Conservation (phyloP, 192 early-diverging fungal species). For the Rhizophagus sp. region DNA sequence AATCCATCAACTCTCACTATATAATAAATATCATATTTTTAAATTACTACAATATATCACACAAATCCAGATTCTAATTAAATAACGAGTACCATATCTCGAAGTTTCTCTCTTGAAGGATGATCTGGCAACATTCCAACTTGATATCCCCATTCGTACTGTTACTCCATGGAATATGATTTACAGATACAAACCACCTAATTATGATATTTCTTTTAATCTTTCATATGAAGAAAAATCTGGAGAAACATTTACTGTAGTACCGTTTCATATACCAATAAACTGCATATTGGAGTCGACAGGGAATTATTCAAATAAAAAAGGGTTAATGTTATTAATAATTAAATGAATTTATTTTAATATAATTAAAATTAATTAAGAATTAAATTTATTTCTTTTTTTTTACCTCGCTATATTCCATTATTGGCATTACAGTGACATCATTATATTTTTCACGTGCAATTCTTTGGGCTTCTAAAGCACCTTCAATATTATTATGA, state of each 20-base stretch:
- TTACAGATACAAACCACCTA: constrained; percentile 72
- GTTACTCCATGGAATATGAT: constrained; percentile 81
- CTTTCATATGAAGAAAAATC: constrained; percentile 61
- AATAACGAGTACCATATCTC: constrained; percentile 42
- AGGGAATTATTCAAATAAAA: constrained; percentile 47
- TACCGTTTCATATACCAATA: constrained; percentile 49
- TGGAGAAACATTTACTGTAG: constrained; percentile 42
- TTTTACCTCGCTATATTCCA: constrained; percentile 65
- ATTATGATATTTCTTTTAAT: constrained; percentile 55
- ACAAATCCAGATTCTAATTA: too few relatives aligned
- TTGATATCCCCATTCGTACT: constrained; percentile 54
- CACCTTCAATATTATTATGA: constrained; percentile 67
- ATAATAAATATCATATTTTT: background rate
- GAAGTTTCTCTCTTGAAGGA: constrained; percentile 54
- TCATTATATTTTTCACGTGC: constrained; percentile 53
- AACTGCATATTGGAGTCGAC: constrained; percentile 74
- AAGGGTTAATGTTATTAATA: background rate
- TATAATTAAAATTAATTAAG: background rate
- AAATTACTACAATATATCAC: background rate
- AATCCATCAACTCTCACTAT: constrained; percentile 66
- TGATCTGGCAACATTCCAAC: constrained; percentile 60
- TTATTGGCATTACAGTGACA: constrained; percentile 64
- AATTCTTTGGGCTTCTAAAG: constrained; percentile 57
- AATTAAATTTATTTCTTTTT: too few relatives aligned
- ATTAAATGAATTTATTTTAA: background rate